Evolutionary conservation across 2,329 filamentous ascomycete species (phyloP), one percentile per base, ranked within the genome.

Genomic region (Epichloe hybrida): DNA sequence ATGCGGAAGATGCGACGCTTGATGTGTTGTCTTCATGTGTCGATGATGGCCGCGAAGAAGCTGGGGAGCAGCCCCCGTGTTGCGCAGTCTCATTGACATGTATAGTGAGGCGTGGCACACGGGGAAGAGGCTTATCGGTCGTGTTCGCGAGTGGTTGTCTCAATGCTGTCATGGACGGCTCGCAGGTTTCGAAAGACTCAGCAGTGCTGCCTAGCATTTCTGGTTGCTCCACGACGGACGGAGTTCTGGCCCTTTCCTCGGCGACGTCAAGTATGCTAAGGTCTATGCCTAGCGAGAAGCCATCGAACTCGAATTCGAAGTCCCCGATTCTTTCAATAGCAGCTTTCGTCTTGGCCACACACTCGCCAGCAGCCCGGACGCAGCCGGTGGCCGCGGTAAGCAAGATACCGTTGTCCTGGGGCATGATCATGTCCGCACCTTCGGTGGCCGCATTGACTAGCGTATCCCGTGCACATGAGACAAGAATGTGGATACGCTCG

Each of bases 251-350:
- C 13, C 59, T 59, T 40, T 71, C 66, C 12, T 67, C 58, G 2
- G 58, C 62, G n/a, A 67, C 59, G 50, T 78, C 71, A 44, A 80
- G 66, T n/a, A 74, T 65, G 15, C 64, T 66, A 31, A 81, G 63
- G 55, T 81, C 77, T 48, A 83, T 73, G 7, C 74, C 76, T 27
- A 86, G 66, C 34, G 72, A 67, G 55, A 62, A 66, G 17, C 69
- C 69, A 57, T 85, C 80, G 50, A 86, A 74, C 63, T 95, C 88
- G 57, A 90, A 81, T 65, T 95, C 89, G 57, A 95, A 95, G 65
- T 95, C 90, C 20, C 90, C 89, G 55, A 93, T 88, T 54, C 85
- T 79, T 67, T 95, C 89, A 52, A 98, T 84, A 43, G 94, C 81
- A 63, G 80, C 76, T 60, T 88, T 88, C 11, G 90, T 85, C 68